phyloP scores from a whole-genome alignment of 805 yeast genomes.

The Dipodascus albidus region DNA sequence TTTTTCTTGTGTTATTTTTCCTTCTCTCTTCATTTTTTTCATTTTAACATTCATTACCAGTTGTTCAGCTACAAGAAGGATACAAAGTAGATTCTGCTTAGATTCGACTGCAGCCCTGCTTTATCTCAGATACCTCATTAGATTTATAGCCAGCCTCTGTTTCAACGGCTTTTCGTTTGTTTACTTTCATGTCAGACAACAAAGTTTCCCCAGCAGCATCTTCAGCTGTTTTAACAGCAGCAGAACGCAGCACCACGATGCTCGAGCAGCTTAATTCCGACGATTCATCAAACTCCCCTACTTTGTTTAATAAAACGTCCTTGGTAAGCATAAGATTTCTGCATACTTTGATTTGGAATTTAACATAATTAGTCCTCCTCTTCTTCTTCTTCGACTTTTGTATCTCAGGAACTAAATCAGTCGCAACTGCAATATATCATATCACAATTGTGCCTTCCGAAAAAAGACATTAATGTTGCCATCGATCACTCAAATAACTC shows the following conservation, averaged over 20 bases:
- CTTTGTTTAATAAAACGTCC: background rate
- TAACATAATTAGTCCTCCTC: background rate
- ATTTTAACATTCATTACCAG: background rate
- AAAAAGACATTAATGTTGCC: slow-evolving; percentile 67
- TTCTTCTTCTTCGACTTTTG: background rate
- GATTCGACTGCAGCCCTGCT: no score
- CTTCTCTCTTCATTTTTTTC: background rate
- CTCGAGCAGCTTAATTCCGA: slow-evolving; percentile 12
- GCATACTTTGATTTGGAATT: background rate
- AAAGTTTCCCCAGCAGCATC: background rate
- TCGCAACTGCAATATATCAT: slow-evolving; percentile 69
- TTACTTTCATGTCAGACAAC: background rate
- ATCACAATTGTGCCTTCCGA: slow-evolving; percentile 56
- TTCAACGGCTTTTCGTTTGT: background rate
- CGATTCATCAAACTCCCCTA: background rate
- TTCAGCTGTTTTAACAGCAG: background rate
- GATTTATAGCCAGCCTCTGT: background rate
- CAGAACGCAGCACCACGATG: background rate
- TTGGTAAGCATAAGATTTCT: background rate
- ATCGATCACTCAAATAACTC: slow-evolving; percentile 58
- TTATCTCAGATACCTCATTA: no score
- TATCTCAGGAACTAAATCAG: slow-evolving; percentile 19
- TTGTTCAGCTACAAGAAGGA: no score
- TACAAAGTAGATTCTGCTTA: background rate
- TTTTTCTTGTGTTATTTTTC: background rate